A percentile compares a stretch with the other conserved stretches of the same genome.
Conservation (phyloP, 208 protist species). For the Trypanosoma vivax region DNA sequence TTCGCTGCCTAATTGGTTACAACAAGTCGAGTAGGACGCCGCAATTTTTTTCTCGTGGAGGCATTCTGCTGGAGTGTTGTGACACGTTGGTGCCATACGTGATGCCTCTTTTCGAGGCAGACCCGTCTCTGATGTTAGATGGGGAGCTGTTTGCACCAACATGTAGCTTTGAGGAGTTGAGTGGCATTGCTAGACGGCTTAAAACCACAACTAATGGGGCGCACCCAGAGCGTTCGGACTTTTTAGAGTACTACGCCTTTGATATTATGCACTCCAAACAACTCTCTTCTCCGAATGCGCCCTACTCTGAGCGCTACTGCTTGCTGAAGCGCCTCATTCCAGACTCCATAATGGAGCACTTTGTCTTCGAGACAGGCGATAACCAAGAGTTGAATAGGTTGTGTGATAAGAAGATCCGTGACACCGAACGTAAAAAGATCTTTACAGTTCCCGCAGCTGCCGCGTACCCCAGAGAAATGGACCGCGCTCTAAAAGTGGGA, state of each 20-base stretch:
- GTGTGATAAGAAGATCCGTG: conserved; percentile 24
- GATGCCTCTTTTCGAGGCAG: conserved; percentile 60
- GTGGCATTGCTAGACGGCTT: conserved; percentile 66
- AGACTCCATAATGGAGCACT: conserved; percentile 67
- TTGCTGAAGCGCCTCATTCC: conserved; percentile 80
- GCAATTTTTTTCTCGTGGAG: conserved; percentile 83
- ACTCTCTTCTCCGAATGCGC: conserved; percentile 38
- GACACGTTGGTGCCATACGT: conserved; percentile 60
- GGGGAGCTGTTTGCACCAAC: conserved; percentile 81
- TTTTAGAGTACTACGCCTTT: conserved; percentile 86
- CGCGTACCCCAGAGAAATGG: conserved; percentile 67
- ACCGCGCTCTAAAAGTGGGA: conserved; percentile 69
- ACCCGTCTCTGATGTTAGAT: conserved; percentile 76
- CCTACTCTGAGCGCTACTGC: conserved; percentile 74
- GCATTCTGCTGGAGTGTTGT: conserved; percentile 82
- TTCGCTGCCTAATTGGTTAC: conserved; percentile 82
- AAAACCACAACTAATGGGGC: conserved; percentile 25
- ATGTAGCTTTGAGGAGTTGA: conserved; percentile 85
- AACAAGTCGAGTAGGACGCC: conserved; percentile 46
- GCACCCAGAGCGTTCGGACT: conserved; percentile 30
- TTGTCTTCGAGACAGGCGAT: conserved; percentile 80
- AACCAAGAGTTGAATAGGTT: conserved; percentile 74
- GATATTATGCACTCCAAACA: conserved; percentile 80
- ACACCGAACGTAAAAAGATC: conserved; percentile 27
- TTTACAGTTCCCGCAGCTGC: conserved; percentile 81